Evolutionary conservation across 2,329 filamentous ascomycete genomes (phyloP).

Genomic region (Neobulgaria alba): DNA sequence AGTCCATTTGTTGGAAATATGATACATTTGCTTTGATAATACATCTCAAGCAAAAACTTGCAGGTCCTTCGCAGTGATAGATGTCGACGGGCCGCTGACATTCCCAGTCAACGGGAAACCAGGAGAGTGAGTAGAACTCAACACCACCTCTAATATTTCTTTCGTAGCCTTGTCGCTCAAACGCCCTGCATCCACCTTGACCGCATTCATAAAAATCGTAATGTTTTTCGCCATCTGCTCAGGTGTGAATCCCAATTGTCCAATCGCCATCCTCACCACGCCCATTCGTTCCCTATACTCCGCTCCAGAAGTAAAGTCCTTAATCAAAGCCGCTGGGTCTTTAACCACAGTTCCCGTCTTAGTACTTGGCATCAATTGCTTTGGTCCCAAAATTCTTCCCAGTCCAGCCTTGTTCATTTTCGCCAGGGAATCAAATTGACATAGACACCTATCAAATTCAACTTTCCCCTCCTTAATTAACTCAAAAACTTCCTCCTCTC

Average conservation of each 20-base stretch:
- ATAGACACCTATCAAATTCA: constrained; percentile 83
- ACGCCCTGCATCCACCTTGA: constrained; percentile 68
- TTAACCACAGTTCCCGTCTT: constrained; percentile 85
- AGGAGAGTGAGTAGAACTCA: constrained; percentile 81
- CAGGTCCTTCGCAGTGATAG: constrained; percentile 44
- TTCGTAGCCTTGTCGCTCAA: constrained; percentile 59
- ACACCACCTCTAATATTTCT: constrained; percentile 65
- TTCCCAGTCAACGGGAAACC: constrained; percentile 81
- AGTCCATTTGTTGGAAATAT: too few relatives aligned
- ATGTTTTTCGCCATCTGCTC: constrained; percentile 81
- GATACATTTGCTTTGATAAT: constrained; percentile 27
- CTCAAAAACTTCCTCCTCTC: constrained; percentile 79
- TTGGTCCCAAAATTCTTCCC: constrained; percentile 76
- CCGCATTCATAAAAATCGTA: constrained; percentile 61
- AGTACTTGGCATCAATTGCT: constrained; percentile 82
- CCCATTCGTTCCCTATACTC: constrained; percentile 82
- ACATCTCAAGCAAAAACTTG: too few relatives aligned
- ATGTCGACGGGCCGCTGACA: constrained; percentile 38
- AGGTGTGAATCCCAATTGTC: constrained; percentile 81
- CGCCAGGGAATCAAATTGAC: constrained; percentile 67
- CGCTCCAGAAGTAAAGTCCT: constrained; percentile 73
- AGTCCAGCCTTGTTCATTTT: constrained; percentile 75
- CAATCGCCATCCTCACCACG: constrained; percentile 81
- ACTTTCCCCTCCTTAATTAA: constrained; percentile 64
- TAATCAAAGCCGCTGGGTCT: constrained; percentile 66